Conservation (phyloP, 768 basidiomycete genomes). For the Floccularia luteovirens region DNA sequence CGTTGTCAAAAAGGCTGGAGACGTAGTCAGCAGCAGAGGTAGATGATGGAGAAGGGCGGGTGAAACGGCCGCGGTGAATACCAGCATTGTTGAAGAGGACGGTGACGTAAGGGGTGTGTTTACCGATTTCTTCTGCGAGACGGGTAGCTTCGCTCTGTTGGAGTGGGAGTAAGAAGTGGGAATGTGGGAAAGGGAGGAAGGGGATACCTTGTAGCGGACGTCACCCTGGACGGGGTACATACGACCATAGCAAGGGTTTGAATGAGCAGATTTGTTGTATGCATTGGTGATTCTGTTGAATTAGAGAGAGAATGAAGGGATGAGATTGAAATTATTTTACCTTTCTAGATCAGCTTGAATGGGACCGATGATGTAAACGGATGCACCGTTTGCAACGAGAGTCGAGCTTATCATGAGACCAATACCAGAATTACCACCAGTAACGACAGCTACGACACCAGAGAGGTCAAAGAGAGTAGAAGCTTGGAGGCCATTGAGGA, state of each 20-base stretch:
- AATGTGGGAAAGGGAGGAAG: not conserved
- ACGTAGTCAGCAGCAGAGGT: conserved; percentile 28
- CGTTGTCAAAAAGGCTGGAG: conserved; percentile 27
- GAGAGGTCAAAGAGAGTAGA: conserved; percentile 32
- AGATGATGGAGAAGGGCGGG: conserved; percentile 15
- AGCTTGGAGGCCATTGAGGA: conserved; percentile 24
- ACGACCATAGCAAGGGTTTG: conserved; percentile 18
- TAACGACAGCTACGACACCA: conserved; percentile 38
- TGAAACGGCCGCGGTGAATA: conserved; percentile 19
- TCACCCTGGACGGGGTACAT: conserved; percentile 35
- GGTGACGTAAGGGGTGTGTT: conserved; percentile 29
- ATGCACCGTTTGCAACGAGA: conserved; percentile 38
- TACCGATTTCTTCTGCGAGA: conserved; percentile 28
- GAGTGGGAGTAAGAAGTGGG: not conserved
- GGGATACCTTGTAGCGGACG: conserved; percentile 27
- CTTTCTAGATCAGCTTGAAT: conserved; percentile 30
- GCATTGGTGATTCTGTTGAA: conserved; percentile 18
- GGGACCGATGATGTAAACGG: conserved; percentile 39
- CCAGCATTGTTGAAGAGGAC: conserved; percentile 46
- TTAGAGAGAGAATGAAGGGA: not conserved
- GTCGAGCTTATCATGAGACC: conserved; percentile 43
- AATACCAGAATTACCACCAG: conserved; percentile 37
- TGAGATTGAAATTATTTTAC: conserved; percentile 10
- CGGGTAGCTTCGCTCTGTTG: conserved; percentile 36
- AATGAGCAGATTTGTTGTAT: conserved; percentile 28